Percentiles rank a stretch among this genome's conserved stretches.
These are phyloP conservation scores for Microsporum ferrugineum DNA, from an alignment of 2,329 filamentous ascomycete genomes.

Conservation along the genomic window DNA sequence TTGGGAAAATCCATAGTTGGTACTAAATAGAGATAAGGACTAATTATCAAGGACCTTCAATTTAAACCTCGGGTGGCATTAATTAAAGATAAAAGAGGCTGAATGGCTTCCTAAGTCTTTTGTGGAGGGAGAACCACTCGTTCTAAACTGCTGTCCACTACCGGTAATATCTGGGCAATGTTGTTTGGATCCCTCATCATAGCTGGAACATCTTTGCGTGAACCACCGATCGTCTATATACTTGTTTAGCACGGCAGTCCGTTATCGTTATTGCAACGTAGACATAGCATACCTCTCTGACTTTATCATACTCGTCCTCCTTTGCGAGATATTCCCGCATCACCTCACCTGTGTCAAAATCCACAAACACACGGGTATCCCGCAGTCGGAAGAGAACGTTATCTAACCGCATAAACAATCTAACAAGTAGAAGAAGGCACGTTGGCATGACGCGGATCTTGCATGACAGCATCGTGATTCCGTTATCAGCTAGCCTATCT, in stretches of 20 bases:
- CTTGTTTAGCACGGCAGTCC: neutral
- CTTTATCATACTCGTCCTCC: constrained; percentile 66
- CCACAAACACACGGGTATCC: constrained; percentile 84
- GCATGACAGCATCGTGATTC: constrained; percentile 77
- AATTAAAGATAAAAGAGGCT: neutral
- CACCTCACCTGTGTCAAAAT: constrained; percentile 68
- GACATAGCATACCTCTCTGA: constrained; percentile 51
- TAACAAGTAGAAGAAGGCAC: constrained; percentile 68
- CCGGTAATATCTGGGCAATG: constrained; percentile 55
- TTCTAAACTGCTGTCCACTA: constrained; percentile 60
- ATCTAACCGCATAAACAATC: constrained; percentile 89
- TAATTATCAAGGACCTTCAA: neutral
- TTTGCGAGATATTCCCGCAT: constrained; percentile 83
- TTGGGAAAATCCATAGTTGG: neutral
- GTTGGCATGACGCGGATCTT: constrained; percentile 90
- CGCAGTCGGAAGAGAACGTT: constrained; percentile 77
- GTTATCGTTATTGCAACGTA: neutral
- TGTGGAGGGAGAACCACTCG: constrained; percentile 10
- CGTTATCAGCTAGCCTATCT: constrained; percentile 95
- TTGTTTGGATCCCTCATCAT: constrained; percentile 70
- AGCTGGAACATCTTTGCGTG: constrained; percentile 62
- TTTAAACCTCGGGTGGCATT: neutral
- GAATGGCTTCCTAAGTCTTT: neutral
- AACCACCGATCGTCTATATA: constrained; percentile 40
- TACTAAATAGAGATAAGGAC: neutral